Conservation (phyloP, 169 alveolate genomes). For the Miamiensis avidus region DNA sequence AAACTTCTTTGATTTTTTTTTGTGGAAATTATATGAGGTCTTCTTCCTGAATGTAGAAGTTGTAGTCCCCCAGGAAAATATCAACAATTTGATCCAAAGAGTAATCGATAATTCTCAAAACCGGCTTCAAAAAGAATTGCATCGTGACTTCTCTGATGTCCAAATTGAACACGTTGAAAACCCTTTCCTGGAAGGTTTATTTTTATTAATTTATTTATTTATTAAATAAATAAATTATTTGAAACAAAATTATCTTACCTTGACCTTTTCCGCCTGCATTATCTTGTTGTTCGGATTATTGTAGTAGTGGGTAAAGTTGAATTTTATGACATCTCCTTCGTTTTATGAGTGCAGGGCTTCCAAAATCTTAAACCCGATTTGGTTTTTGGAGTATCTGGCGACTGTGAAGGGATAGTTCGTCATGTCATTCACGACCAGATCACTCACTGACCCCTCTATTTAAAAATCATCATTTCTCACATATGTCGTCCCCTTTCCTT, state of each 20-base stretch:
- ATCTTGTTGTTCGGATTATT: no score
- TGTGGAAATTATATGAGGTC: no score
- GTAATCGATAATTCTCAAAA: not conserved
- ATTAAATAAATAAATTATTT: no score
- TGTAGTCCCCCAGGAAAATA: not conserved
- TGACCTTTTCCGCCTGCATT: not conserved
- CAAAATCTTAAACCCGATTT: no score
- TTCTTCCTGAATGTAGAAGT: no score
- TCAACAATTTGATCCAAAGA: not conserved
- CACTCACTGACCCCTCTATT: not conserved
- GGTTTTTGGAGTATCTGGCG: not conserved
- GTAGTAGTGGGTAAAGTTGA: not conserved
- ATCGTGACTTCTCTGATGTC: not conserved
- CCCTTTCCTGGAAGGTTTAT: no score
- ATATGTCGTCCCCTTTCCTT: not conserved
- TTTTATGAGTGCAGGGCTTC: not conserved
- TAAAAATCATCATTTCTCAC: no score
- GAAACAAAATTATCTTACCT: no score
- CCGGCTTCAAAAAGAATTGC: not conserved
- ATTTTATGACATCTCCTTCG: not conserved
- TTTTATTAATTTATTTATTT: no score
- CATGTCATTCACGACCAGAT: not conserved
- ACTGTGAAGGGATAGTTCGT: not conserved
- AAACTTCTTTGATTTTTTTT: no score
- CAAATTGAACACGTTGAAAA: not conserved